These are phyloP conservation scores for Tolypocladium inflatum DNA, from an alignment of 2,329 filamentous ascomycete species.

Conservation along the genomic window DNA sequence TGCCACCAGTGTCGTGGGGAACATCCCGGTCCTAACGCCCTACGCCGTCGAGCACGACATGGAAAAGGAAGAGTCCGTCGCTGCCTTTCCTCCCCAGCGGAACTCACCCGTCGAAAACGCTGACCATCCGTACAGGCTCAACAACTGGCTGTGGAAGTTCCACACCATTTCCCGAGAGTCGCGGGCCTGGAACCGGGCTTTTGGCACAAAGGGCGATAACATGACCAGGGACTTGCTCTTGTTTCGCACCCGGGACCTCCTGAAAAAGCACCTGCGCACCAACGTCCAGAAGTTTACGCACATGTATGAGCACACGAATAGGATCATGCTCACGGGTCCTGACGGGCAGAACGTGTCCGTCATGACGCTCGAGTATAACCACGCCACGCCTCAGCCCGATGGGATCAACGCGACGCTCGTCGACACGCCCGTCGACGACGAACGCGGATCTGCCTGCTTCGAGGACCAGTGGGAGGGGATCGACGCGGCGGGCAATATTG, in stretches of 20 bases:
- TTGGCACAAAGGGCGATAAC: constrained; percentile 47
- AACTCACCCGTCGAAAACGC: too few species aligned
- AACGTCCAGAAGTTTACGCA: constrained; percentile 36
- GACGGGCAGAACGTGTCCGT: constrained; percentile 33
- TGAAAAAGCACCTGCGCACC: constrained; percentile 31
- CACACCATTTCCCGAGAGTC: too few species aligned
- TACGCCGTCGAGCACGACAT: too few species aligned
- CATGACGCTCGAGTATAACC: constrained; percentile 35
- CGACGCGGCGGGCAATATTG: constrained; percentile 30
- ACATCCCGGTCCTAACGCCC: too few species aligned
- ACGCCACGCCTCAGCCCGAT: constrained; percentile 27
- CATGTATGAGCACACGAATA: constrained; percentile 30
- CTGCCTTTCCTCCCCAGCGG: too few species aligned
- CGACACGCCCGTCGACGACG: constrained; percentile 24
- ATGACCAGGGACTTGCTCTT: constrained; percentile 49
- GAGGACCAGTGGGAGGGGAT: constrained; percentile 30
- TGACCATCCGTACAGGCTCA: too few species aligned
- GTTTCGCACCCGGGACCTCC: constrained; percentile 28
- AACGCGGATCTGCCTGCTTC: constrained; percentile 26
- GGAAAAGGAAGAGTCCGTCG: too few species aligned
- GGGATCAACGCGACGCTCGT: constrained; percentile 24
- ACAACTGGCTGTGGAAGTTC: too few species aligned
- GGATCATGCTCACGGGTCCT: constrained; percentile 34
- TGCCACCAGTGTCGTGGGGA: too few species aligned
- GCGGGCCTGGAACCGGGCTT: constrained; percentile 14